Evolutionary conservation across 352 stramenopile genomes (phyloP).

Genomic region (Globisporangium splendens): DNA sequence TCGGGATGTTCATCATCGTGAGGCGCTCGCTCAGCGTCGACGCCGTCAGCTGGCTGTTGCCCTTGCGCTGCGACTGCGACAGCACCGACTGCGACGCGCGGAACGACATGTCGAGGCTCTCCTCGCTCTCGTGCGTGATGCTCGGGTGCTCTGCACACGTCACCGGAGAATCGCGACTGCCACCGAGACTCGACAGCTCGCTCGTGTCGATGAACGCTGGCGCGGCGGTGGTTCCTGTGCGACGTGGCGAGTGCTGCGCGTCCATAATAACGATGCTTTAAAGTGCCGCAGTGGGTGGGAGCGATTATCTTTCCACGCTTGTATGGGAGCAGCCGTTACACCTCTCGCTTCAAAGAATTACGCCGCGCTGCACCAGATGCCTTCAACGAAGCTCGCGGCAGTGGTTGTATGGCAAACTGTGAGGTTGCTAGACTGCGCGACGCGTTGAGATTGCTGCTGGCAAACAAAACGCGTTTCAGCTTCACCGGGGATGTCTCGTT

Average conservation of each 20-base stretch:
- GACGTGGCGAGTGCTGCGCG: neutral
- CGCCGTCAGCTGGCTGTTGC: conserved; percentile 4
- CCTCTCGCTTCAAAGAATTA: neutral
- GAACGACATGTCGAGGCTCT: conserved; percentile 14
- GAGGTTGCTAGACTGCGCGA: no score
- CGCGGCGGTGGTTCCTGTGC: neutral
- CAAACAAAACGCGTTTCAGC: neutral
- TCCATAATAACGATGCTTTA: neutral
- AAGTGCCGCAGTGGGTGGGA: neutral
- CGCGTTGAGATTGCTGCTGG: neutral
- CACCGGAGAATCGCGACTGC: conserved; percentile 12
- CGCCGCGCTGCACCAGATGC: neutral
- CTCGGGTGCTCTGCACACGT: conserved; percentile 12
- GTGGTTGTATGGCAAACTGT: no score
- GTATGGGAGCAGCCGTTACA: neutral
- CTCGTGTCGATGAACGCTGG: conserved; percentile 17
- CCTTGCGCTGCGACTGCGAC: neutral
- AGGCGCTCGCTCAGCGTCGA: conserved; percentile 48
- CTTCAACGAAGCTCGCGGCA: neutral
- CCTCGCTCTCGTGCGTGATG: neutral
- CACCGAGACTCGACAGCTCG: conserved; percentile 10
- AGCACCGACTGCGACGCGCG: conserved; percentile 13
- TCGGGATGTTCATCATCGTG: conserved; percentile 63
- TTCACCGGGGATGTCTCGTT: neutral
- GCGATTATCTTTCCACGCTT: neutral